Evolutionary conservation across 805 yeast species (phyloP).

Genomic region (Saccharomyces kudriavzevii): DNA sequence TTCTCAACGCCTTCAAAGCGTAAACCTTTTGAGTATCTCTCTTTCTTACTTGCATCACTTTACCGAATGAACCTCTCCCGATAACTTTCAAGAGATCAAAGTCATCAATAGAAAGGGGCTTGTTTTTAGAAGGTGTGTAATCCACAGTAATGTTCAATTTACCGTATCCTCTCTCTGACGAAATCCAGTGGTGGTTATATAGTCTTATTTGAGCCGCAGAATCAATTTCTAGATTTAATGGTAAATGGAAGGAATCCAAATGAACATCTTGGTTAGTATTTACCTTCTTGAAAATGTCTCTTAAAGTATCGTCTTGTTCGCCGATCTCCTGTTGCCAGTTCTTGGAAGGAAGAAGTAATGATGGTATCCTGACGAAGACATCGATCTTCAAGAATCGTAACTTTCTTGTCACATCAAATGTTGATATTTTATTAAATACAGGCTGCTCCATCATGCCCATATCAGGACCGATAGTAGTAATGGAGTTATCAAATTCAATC

Average conservation of each 20-base stretch:
- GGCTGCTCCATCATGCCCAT: conserved; percentile 71
- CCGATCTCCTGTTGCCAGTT: conserved; percentile 22
- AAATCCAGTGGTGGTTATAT: conserved; percentile 53
- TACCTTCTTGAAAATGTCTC: conserved; percentile 26
- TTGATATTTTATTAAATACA: conserved; percentile 77
- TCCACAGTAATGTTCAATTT: conserved; percentile 54
- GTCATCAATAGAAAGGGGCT: conserved; percentile 75
- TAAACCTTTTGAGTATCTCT: conserved; percentile 89
- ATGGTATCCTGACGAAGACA: conserved; percentile 69
- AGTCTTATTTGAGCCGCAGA: conserved; percentile 45
- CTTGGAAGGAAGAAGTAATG: conserved; percentile 42
- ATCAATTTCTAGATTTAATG: conserved; percentile 42
- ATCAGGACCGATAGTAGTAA: conserved; percentile 76
- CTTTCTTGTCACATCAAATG: conserved; percentile 73
- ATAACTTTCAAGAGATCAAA: conserved; percentile 87
- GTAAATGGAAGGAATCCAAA: conserved; percentile 59
- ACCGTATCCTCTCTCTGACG: conserved; percentile 35
- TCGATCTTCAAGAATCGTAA: conserved; percentile 58
- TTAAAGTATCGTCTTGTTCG: conserved; percentile 16
- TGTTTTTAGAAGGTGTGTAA: conserved; percentile 54
- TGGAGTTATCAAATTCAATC: conserved; percentile 88
- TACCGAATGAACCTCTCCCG: conserved; percentile 96
- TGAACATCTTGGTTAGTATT: conserved; percentile 52
- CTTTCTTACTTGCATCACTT: conserved; percentile 95
- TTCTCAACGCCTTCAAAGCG: conserved; percentile 86